Percentiles rank a stretch among this genome's conserved stretches.
These are phyloP conservation scores for Begonia loranthoides DNA, from an alignment of 306 rosid species.

Conservation along the genomic window DNA sequence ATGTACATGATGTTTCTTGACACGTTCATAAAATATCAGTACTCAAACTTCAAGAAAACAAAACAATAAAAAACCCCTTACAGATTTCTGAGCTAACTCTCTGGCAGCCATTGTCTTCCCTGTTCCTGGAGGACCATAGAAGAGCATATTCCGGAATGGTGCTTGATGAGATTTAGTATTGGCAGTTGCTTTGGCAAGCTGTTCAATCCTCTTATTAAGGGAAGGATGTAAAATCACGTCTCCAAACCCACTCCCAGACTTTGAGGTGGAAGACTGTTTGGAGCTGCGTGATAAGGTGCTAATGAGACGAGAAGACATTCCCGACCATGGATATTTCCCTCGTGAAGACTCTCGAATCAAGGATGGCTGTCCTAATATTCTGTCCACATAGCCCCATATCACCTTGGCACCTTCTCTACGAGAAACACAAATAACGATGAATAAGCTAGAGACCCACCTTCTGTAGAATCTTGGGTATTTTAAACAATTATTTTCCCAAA, in stretches of 20 bases:
- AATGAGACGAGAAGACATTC: slow-evolving; percentile 45
- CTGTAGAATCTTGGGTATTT: too few relatives aligned
- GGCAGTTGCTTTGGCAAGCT: slow-evolving; percentile 80
- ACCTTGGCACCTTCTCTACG: slow-evolving; percentile 95
- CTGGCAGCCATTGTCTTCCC: slow-evolving; percentile 99
- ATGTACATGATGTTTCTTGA: background rate
- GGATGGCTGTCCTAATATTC: slow-evolving; percentile 96
- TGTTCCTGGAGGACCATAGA: slow-evolving; percentile 99
- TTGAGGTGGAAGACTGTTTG: slow-evolving; percentile 22
- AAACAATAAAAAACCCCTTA: slow-evolving; percentile 20
- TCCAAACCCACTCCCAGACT: slow-evolving; percentile 63
- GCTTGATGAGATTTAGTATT: slow-evolving; percentile 96
- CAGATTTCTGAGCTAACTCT: slow-evolving; percentile 90
- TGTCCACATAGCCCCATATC: slow-evolving; percentile 96
- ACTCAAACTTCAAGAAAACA: background rate
- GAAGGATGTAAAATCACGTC: slow-evolving; percentile 88
- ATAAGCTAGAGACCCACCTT: slow-evolving; percentile 6
- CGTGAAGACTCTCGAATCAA: slow-evolving; percentile 88
- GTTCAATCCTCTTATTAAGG: slow-evolving; percentile 73
- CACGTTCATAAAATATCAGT: background rate
- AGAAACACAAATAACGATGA: slow-evolving; percentile 12
- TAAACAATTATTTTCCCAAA: too few relatives aligned
- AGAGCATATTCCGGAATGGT: slow-evolving; percentile 92
- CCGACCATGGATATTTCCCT: slow-evolving; percentile 97
- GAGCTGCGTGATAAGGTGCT: slow-evolving; percentile 27